phyloP scores from a whole-genome alignment of 768 basidiomycete species.

The Pleurotus pulmonarius region DNA sequence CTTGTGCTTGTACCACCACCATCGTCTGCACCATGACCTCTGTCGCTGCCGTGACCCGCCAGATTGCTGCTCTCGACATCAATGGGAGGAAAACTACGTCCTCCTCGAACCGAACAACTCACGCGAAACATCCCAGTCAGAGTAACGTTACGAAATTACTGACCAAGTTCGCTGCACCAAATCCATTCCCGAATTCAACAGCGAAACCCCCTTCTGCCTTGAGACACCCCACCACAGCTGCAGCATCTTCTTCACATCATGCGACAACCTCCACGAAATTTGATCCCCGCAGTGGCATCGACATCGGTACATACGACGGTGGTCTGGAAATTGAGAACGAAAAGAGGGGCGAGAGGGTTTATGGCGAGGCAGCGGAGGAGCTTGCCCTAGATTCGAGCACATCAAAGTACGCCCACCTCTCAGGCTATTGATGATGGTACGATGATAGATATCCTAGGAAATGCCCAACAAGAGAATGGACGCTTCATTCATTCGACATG shows the following conservation, averaged over 20 bases:
- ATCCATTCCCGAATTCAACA: conserved; percentile 33
- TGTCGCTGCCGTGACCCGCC: conserved; percentile 60
- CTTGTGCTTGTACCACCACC: not conserved
- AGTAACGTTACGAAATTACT: conserved; percentile 65
- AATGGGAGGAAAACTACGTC: conserved; percentile 42
- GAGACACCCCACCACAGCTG: conserved; percentile 30
- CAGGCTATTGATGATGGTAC: not conserved
- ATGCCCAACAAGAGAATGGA: conserved; percentile 81
- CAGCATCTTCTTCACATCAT: conserved; percentile 14
- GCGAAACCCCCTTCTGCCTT: conserved; percentile 37
- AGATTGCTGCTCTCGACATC: conserved; percentile 69
- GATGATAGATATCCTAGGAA: conserved; percentile 31
- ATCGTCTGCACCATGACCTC: conserved; percentile 27
- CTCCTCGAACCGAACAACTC: conserved; percentile 27
- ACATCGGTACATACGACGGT: conserved; percentile 94
- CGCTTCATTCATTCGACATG: conserved; percentile 84
- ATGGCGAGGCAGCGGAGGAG: conserved; percentile 74
- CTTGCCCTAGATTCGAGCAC: conserved; percentile 84
- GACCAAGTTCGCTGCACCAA: conserved; percentile 70
- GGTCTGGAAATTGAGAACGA: conserved; percentile 90
- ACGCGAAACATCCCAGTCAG: conserved; percentile 56
- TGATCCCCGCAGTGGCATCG: conserved; percentile 38
- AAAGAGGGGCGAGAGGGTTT: conserved; percentile 69
- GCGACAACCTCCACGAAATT: conserved; percentile 16
- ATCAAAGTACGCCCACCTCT: conserved; percentile 43